Evolutionary conservation across 345 rosid species (phyloP).

Genomic region (Populus euphratica): DNA sequence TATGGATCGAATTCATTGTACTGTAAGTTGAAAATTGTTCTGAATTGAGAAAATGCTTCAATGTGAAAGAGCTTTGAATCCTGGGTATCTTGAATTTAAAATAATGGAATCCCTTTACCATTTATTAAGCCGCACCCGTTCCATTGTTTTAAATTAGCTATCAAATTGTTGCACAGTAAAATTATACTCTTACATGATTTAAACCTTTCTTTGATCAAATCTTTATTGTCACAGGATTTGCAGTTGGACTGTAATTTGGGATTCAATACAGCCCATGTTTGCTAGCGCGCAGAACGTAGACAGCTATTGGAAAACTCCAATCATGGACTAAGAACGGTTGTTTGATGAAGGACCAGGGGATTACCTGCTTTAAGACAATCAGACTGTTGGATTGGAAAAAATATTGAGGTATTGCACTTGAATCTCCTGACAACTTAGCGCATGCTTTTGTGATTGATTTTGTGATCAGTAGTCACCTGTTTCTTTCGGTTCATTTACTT

Average conservation of each 20-base stretch:
- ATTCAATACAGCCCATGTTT: not conserved
- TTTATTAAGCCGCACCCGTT: not conserved
- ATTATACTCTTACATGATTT: not conserved
- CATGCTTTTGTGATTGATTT: not conserved
- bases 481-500: not conserved
- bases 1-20: not conserved
- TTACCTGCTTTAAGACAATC: not conserved
- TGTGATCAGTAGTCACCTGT: not conserved
- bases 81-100: not conserved
- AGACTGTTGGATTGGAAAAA: not conserved
- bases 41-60: not conserved
- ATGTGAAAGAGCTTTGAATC: not conserved
- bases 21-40: not conserved
- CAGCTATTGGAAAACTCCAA: not conserved
- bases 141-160: not conserved
- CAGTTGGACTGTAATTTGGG: conserved; percentile 1
- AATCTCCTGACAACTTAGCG: not conserved
- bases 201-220: not conserved
- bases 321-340: not conserved
- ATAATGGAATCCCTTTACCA: not conserved
- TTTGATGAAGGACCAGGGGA: not conserved
- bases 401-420: not conserved
- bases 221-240: conserved; percentile 5
- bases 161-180: not conserved
- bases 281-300: not conserved